Base-by-base conservation (phyloP, 768 basidiomycete species). In the Xerocomus brunneocitrinus region DNA sequence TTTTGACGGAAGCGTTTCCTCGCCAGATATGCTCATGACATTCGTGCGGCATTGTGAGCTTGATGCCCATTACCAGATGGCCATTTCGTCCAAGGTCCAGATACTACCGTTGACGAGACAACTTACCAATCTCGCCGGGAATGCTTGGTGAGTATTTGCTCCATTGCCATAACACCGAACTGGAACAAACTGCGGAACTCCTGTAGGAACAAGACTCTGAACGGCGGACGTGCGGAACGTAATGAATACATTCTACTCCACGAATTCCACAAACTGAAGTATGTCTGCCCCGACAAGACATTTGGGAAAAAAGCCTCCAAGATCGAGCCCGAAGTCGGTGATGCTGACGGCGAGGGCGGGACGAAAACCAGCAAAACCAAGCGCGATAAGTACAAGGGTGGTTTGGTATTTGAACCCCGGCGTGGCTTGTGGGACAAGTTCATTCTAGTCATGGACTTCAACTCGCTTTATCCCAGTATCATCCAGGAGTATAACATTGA, bases 401-500 rank as follows among this genome's bases (percentile, higher is more conserved):
- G 97, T 70, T 79, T 98, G 49, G 97, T 99, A 19, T 94, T 99
- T 58, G 91, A 97, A 54, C 97, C 97, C 2, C 95, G 97, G 73
- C 79, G 91, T 50, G 92, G 95, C 10, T 75, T 99, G 38, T 98
- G 92, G 91, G 97, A 98, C 75, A 95, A 86, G 62, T 97, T 79
- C 66, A 89, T 98, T 70, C 79, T 99, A 16, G 97, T 99, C 71
- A 99, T 99, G 97, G 97, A 99, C 70, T 99, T 98, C 84, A 99
- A 99, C 72, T 97, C 94, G 56, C 78, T 99, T 52, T 99, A 99
- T 67, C 97, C 97, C 6, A 94, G 91, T 68, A 99, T 99, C 75
- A 99, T 99, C 45, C 97, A 98, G 65, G 97, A 99, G 76, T 99
- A 91, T 67, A 98, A 99, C 68, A 98, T 99, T 60, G 97, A 98